Evolutionary conservation across 1,284 basidiomycete species (phyloP).

Genomic region (Moesziomyces sp.): DNA sequence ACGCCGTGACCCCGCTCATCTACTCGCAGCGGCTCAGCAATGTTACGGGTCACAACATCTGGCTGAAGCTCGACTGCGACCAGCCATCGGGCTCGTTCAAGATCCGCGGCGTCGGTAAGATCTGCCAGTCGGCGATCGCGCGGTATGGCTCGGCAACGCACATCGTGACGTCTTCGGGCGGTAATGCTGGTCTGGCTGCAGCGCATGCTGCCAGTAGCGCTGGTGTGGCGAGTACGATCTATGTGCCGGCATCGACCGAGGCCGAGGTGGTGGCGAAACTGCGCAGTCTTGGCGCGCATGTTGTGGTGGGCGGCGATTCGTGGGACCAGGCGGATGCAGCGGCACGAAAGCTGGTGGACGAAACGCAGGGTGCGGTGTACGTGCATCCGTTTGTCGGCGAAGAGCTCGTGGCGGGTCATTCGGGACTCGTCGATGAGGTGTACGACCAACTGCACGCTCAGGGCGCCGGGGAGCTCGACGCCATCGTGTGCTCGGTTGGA

Average conservation of each 20-base stretch:
- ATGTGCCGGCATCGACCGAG: conserved; percentile 52
- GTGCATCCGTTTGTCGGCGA: conserved; percentile 65
- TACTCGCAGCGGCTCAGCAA: conserved; percentile 16
- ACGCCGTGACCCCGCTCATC: conserved; percentile 22
- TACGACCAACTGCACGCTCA: conserved; percentile 7
- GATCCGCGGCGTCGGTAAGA: conserved; percentile 57
- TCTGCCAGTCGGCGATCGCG: conserved; percentile 15
- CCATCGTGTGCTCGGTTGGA: conserved; percentile 27
- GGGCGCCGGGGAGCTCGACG: conserved; percentile 4
- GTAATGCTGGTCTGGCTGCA: conserved; percentile 66
- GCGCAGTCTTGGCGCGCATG: conserved; percentile 45
- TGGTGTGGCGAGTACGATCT: conserved; percentile 58
- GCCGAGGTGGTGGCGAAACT: conserved; percentile 36
- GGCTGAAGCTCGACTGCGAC: conserved; percentile 64
- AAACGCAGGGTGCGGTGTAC: conserved; percentile 36
- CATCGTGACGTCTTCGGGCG: conserved; percentile 62
- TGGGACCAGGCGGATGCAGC: conserved; percentile 43
- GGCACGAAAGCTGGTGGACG: conserved; percentile 31
- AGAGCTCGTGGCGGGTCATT: conserved; percentile 53
- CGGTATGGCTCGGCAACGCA: conserved; percentile 23
- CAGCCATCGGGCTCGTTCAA: conserved; percentile 66
- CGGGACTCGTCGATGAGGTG: conserved; percentile 46
- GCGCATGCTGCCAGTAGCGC: conserved; percentile 53
- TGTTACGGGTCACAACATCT: conserved; percentile 48
- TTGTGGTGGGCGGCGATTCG: conserved; percentile 27